phyloP scores from a whole-genome alignment of 352 stramenopile species.

The Phytophthora multivora region DNA sequence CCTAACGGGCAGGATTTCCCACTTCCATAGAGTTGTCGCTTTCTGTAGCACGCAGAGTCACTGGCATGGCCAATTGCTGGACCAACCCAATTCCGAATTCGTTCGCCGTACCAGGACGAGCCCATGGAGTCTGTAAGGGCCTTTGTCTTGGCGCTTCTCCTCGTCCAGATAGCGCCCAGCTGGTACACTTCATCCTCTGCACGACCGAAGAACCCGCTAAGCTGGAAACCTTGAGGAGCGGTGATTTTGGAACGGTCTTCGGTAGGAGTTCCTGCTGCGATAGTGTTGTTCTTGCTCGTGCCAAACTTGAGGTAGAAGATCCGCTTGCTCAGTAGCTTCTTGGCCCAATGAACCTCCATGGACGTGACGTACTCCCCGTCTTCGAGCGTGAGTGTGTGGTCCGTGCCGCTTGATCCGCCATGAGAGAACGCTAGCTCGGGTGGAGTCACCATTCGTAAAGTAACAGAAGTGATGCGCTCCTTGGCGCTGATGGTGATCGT shows the following conservation, averaged over 20 bases:
- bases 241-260: slow-evolving; percentile 14
- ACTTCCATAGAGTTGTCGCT: slow-evolving; percentile 17
- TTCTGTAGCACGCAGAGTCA: slow-evolving; percentile 40
- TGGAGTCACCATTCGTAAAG: slow-evolving; percentile 18
- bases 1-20: slow-evolving; percentile 27
- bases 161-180: slow-evolving; percentile 35
- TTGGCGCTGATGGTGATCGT: slow-evolving; percentile 30
- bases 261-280: slow-evolving; percentile 23
- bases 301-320: slow-evolving; percentile 36
- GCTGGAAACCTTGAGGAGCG: slow-evolving; percentile 33
- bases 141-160: slow-evolving; percentile 19
- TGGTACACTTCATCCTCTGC: slow-evolving; percentile 23
- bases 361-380: slow-evolving; percentile 29
- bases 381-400: slow-evolving; percentile 22
- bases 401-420: slow-evolving; percentile 27
- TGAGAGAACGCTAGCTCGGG: slow-evolving; percentile 22
- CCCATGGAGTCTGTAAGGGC: slow-evolving; percentile 30
- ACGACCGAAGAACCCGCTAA: slow-evolving; percentile 38
- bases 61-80: slow-evolving; percentile 22
- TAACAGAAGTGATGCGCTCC: slow-evolving; percentile 20
- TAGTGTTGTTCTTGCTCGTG: slow-evolving; percentile 21
- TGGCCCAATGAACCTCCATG: slow-evolving; percentile 37
- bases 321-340: slow-evolving; percentile 1
- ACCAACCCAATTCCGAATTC: slow-evolving; percentile 43
- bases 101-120: slow-evolving; percentile 27